phyloP scores from a whole-genome alignment of 352 stramenopile species.

The Phytopythium chamaehyphon region DNA sequence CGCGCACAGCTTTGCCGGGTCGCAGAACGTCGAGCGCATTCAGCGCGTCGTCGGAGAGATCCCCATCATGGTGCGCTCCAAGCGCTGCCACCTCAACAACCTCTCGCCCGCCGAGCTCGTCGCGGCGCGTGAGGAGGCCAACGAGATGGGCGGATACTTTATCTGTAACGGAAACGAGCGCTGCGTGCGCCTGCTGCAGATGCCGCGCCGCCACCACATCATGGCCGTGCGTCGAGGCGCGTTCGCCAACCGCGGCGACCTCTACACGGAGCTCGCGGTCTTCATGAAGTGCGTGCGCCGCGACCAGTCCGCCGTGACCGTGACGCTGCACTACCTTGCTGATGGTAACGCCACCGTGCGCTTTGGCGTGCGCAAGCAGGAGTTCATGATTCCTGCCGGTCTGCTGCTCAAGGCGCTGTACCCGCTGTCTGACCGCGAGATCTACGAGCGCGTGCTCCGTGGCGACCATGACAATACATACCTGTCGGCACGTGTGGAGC shows the following conservation, averaged over 20 bases:
- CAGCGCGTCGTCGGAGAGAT: conserved; percentile 92
- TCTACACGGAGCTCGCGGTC: conserved; percentile 97
- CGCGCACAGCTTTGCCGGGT: conserved; percentile 69
- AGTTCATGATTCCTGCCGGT: conserved; percentile 97
- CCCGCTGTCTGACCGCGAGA: conserved; percentile 90
- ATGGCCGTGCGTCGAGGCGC: conserved; percentile 95
- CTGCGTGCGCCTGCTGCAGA: conserved; percentile 97
- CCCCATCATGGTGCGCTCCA: conserved; percentile 97
- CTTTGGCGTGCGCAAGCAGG: conserved; percentile 97
- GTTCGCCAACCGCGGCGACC: conserved; percentile 95
- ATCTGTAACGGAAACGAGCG: conserved; percentile 99
- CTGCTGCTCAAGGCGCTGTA: conserved; percentile 97
- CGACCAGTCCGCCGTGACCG: conserved; percentile 95
- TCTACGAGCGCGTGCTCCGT: conserved; percentile 96
- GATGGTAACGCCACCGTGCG: conserved; percentile 96
- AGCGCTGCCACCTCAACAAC: conserved; percentile 93
- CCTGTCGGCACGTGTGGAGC: conserved; percentile 93
- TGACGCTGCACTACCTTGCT: conserved; percentile 98
- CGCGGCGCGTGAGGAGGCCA: conserved; percentile 88
- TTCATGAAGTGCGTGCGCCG: conserved; percentile 95
- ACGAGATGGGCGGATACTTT: conserved; percentile 99
- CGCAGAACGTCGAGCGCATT: conserved; percentile 79
- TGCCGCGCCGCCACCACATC: conserved; percentile 85
- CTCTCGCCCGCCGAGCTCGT: conserved; percentile 88
- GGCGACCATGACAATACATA: conserved; percentile 97